Evolutionary conservation across 2,329 filamentous ascomycete genomes (phyloP).

Genomic region (Trichoderma breve): DNA sequence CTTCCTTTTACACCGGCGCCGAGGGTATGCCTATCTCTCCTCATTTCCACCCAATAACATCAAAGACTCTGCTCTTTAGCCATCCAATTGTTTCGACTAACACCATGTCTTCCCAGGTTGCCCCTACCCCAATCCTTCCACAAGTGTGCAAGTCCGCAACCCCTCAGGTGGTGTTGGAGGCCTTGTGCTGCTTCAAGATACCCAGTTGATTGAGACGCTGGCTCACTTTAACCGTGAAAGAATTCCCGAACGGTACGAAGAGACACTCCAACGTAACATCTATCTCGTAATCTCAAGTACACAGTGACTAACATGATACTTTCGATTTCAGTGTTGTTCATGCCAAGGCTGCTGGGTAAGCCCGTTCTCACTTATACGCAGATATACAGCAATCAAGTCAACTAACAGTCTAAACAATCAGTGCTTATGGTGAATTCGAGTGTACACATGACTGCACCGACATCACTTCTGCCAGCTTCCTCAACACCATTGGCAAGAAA

Average conservation of each 20-base stretch:
- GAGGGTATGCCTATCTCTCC: constrained; percentile 26
- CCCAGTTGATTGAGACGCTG: constrained; percentile 8
- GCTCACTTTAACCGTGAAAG: constrained; percentile 16
- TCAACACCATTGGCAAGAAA: constrained; percentile 53
- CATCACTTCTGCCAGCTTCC: constrained; percentile 53
- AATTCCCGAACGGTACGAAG: constrained; percentile 15
- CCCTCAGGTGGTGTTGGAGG: background rate
- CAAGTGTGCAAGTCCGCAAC: constrained; percentile 8
- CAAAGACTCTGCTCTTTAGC: background rate
- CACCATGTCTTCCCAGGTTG: background rate
- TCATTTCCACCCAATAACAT: background rate
- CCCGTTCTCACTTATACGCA: background rate
- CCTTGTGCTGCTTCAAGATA: constrained; percentile 8
- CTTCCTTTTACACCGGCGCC: constrained; percentile 28
- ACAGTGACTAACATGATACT: background rate
- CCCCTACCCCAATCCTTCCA: constrained; percentile 4
- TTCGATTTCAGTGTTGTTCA: constrained; percentile 26
- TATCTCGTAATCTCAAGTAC: background rate
- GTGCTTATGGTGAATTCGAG: constrained; percentile 56
- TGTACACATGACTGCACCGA: constrained; percentile 45
- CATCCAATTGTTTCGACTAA: background rate
- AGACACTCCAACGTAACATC: background rate
- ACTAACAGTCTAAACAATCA: background rate
- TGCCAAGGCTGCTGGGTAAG: constrained; percentile 33
- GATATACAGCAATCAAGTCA: background rate